phyloP scores from a whole-genome alignment of 805 yeast species.

The Sugiyamaella lignohabitans region DNA sequence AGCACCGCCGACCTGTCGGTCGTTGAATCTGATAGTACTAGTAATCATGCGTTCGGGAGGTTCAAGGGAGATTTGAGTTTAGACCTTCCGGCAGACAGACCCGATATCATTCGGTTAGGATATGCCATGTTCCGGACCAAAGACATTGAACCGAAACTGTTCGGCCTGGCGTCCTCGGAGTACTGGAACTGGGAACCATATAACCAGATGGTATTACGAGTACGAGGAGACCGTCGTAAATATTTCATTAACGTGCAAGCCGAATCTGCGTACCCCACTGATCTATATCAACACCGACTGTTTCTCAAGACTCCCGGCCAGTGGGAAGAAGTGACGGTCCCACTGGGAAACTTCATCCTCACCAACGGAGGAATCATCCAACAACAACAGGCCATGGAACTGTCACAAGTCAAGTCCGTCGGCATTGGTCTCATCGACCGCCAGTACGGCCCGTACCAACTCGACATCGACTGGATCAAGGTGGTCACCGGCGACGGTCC shows the following conservation, averaged over 20 bases:
- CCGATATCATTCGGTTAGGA: slow-evolving; percentile 58
- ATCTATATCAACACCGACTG: slow-evolving; percentile 74
- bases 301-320: slow-evolving; percentile 64
- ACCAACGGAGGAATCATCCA: slow-evolving; percentile 76
- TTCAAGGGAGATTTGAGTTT: slow-evolving; percentile 66
- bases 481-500: slow-evolving; percentile 36
- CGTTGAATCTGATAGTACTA: slow-evolving; percentile 26
- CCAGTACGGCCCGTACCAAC: slow-evolving; percentile 66
- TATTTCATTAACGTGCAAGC: slow-evolving; percentile 78
- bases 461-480: slow-evolving; percentile 67
- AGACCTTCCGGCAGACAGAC: slow-evolving; percentile 59
- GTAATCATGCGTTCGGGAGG: slow-evolving; percentile 40
- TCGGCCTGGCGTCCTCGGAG: slow-evolving; percentile 34
- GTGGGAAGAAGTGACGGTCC: slow-evolving; percentile 80
- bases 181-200: slow-evolving; percentile 69
- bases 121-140: slow-evolving; percentile 80
- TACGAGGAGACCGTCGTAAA: slow-evolving; percentile 66
- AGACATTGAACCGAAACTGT: slow-evolving; percentile 46
- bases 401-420: slow-evolving; percentile 57
- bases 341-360: slow-evolving; percentile 70
- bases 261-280: slow-evolving; percentile 69
- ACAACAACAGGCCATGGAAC: slow-evolving; percentile 52
- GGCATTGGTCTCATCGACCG: slow-evolving; percentile 76
- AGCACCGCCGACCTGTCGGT: slow-evolving; percentile 54
- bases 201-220: slow-evolving; percentile 58